Evolutionary conservation across 2,329 filamentous ascomycete genomes (phyloP).

Genomic region (Huntiella bhutanensis): DNA sequence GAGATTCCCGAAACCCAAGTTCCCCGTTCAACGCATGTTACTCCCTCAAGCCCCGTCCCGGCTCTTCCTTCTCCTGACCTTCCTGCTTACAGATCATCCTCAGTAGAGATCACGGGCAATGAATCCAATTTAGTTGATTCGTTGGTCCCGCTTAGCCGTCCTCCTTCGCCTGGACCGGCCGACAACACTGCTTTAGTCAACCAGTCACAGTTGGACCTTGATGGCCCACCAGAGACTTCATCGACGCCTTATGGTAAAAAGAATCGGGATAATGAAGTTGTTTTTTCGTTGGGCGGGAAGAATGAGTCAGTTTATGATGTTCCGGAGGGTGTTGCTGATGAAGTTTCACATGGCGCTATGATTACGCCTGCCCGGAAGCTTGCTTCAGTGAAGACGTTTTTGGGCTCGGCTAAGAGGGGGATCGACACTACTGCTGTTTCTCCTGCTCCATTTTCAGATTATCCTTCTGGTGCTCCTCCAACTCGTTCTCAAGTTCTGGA

Average conservation of each 20-base stretch:
- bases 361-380: neutral
- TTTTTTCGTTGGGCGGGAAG: no score
- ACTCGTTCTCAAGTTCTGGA: no score
- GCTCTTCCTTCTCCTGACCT: neutral
- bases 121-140: no score
- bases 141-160: neutral
- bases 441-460: no score
- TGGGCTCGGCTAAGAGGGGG: no score
- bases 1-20: no score
- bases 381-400: neutral
- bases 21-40: no score
- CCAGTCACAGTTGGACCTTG: no score
- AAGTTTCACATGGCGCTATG: neutral
- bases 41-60: neutral
- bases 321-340: neutral
- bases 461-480: no score
- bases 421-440: no score
- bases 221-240: neutral
- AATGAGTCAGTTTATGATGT: slow-evolving; percentile 9
- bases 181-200: no score
- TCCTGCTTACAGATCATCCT: neutral
- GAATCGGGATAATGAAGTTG: slow-evolving; percentile 4
- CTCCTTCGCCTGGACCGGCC: neutral
- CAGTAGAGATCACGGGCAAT: neutral
- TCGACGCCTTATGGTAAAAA: slow-evolving; percentile 1